These are phyloP conservation scores for Sarocladiaceae sp. DNA, from an alignment of 2,329 filamentous ascomycete genomes.

Conservation along the genomic window DNA sequence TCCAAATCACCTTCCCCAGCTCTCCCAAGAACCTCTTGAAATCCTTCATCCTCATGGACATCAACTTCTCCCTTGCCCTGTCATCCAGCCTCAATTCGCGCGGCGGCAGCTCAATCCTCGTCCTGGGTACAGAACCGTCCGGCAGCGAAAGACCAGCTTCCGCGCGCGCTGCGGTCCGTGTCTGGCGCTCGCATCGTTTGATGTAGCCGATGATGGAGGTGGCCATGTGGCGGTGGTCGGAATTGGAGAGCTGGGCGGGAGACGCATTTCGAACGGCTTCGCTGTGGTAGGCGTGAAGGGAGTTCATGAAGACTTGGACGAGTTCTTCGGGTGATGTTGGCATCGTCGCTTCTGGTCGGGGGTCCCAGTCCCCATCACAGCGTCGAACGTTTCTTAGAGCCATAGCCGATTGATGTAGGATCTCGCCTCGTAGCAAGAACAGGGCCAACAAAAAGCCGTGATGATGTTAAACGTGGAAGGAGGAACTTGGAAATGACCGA, in stretches of 20 bases:
- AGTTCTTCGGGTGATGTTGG: too few relatives aligned
- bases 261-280: too few relatives aligned
- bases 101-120: conserved; percentile 1
- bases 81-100: not conserved
- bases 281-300: too few relatives aligned
- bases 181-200: not conserved
- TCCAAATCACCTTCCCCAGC: not conserved
- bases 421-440: too few relatives aligned
- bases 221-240: not conserved
- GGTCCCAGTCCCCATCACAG: too few relatives aligned
- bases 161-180: not conserved
- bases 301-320: too few relatives aligned
- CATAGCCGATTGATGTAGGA: too few relatives aligned
- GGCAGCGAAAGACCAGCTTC: not conserved
- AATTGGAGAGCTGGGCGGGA: not conserved
- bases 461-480: too few relatives aligned
- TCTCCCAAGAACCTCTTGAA: not conserved
- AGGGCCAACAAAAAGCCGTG: too few relatives aligned
- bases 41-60: not conserved
- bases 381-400: too few relatives aligned
- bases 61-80: not conserved
- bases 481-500: too few relatives aligned
- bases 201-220: not conserved
- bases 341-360: too few relatives aligned
- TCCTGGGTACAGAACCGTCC: not conserved